These are phyloP conservation scores for Acanthamoeba castellanii DNA, from an alignment of 208 protist genomes.

Conservation along the genomic window DNA sequence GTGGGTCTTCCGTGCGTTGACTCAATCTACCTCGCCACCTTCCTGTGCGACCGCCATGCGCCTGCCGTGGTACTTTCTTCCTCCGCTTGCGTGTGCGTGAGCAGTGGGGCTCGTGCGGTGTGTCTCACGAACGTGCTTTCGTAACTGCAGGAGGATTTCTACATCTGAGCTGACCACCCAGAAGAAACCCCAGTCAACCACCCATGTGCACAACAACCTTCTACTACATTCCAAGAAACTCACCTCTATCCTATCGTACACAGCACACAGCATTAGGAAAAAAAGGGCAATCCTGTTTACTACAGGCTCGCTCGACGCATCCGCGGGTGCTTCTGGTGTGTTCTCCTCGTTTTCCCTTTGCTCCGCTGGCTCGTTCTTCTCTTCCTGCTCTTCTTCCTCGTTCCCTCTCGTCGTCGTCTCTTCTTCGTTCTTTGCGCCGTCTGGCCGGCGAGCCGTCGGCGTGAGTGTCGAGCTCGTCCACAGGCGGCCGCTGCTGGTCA, in stretches of 20 bases:
- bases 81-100: no score
- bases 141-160: no score
- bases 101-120: neutral
- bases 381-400: neutral
- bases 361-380: neutral
- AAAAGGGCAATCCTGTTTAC: no score
- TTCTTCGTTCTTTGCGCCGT: neutral
- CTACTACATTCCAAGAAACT: no score
- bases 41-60: conserved; percentile 31
- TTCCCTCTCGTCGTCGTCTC: neutral
- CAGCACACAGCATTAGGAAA: no score
- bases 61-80: neutral
- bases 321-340: no score
- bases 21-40: conserved; percentile 31
- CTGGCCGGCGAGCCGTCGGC: neutral
- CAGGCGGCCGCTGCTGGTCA: neutral
- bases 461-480: neutral
- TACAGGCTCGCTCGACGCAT: no score
- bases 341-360: neutral
- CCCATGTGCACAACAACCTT: no score
- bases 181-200: no score
- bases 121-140: neutral
- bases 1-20: conserved; percentile 19
- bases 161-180: no score
- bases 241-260: no score